Base-by-base conservation (phyloP, 1,284 basidiomycete species). In the Ustilago curta region DNA sequence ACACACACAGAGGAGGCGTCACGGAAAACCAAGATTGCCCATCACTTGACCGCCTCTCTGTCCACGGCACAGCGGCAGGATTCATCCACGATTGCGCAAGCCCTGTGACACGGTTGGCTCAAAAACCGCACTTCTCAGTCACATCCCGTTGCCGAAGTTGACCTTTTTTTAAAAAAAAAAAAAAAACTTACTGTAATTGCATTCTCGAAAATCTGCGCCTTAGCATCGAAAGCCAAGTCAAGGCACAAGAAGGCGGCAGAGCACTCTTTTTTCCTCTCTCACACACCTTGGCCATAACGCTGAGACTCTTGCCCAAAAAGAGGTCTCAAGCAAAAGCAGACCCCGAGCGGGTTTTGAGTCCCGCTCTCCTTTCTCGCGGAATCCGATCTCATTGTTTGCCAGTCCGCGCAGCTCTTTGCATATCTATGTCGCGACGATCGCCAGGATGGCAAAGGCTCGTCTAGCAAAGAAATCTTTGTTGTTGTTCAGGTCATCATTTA, bases 401-500 rank as follows among this genome's bases (percentile, higher is more conserved):
- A 37, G 35, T 37, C 35, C 35, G 14, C 35, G 35, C 35, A 14
- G 44, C 19, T 44, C 19, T 21, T 21, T 11, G 48, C 48, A 32
- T 35, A 49, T 49, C 27, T 37, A 9, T 51, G 32, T 21, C 49
- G 49, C 35, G 49, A 51, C 49, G 49, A 51, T 51, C 35, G 49
- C 21, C 37, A 51, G 35, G 49, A 12, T 51, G 32, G 7, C 23
- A n/a, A 19, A 12, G 9, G 19, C 32, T 48, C 47, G 47, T 29
- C 25, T 48, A 48, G 47, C 31, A 37, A 37, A 37, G 35, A 37
- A n/a, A n/a, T n/a, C n/a, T n/a, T 35, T 35, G 4, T 31, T 31
- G 9, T 29, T 25, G 31, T 40, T 31, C 19, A 21, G n/a, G n/a
- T 32, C 23, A 39, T 18, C 21, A 27, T 0, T n/a, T n/a, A n/a